phyloP scores from a whole-genome alignment of 2,329 filamentous ascomycete species.

The Pseudocercospora crystallina region DNA sequence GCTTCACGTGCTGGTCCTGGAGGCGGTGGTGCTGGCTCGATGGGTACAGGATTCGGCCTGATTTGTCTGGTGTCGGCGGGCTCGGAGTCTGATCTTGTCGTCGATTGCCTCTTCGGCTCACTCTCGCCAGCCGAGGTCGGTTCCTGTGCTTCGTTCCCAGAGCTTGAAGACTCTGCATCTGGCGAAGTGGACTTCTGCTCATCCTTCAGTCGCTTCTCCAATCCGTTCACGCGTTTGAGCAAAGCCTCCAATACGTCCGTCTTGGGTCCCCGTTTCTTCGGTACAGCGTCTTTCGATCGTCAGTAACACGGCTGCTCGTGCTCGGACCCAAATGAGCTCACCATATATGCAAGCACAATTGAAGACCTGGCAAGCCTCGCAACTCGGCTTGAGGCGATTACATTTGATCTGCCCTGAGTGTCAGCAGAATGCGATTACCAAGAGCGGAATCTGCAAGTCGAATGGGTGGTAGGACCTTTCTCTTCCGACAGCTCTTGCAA shows the following conservation, averaged over 20 bases:
- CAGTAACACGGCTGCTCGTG: not conserved
- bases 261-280: conserved; percentile 87
- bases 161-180: conserved; percentile 10
- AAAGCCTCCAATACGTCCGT: conserved; percentile 84
- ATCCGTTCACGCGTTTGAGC: conserved; percentile 78
- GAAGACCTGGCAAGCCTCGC: conserved; percentile 86
- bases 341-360: conserved; percentile 87
- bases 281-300: conserved; percentile 67
- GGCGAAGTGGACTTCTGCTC: conserved; percentile 48
- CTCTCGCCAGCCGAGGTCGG: conserved; percentile 5
- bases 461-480: conserved; percentile 63
- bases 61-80: conserved; percentile 7
- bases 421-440: not conserved
- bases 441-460: not conserved
- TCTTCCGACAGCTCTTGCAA: conserved; percentile 89
- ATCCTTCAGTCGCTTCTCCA: conserved; percentile 73
- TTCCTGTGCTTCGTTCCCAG: conserved; percentile 7
- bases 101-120: conserved; percentile 4
- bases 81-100: conserved; percentile 4
- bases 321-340: conserved; percentile 36
- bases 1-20: conserved; percentile 13
- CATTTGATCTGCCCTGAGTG: conserved; percentile 72
- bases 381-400: conserved; percentile 78
- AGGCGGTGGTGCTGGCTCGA: conserved; percentile 9
- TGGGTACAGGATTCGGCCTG: conserved; percentile 6